phyloP scores from a whole-genome alignment of 2,329 filamentous ascomycete genomes.

The Diaporthe aspalathi region DNA sequence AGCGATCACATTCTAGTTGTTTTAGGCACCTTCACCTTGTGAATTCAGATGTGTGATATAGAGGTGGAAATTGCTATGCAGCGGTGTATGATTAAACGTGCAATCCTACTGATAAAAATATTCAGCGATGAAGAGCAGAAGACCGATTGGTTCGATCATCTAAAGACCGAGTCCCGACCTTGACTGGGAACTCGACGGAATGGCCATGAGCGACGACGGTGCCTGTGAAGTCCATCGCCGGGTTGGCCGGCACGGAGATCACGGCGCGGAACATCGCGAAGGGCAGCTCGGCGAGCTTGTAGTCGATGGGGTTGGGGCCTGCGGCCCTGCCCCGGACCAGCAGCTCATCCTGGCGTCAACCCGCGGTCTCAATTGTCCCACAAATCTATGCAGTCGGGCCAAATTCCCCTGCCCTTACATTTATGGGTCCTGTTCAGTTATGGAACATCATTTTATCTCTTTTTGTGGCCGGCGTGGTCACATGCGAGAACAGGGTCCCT shows the following conservation, averaged over 20 bases:
- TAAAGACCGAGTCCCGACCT: slow-evolving; percentile 58
- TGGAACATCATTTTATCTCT: neutral
- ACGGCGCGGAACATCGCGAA: slow-evolving; percentile 51
- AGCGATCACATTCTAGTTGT: too few relatives aligned
- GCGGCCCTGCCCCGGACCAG: slow-evolving; percentile 65
- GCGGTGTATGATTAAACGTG: too few relatives aligned
- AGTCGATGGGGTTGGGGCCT: slow-evolving; percentile 72
- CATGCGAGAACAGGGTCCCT: neutral
- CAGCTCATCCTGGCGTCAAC: slow-evolving; percentile 44
- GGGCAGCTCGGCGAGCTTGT: slow-evolving; percentile 67
- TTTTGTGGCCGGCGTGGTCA: neutral
- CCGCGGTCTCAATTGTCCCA: neutral
- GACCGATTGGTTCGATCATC: slow-evolving; percentile 47
- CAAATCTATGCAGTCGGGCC: neutral
- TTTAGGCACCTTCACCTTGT: too few relatives aligned
- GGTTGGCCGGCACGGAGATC: slow-evolving; percentile 56
- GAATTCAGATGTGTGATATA: too few relatives aligned
- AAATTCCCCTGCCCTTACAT: neutral
- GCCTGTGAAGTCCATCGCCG: slow-evolving; percentile 62
- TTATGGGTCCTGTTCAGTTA: neutral
- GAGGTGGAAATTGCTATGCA: too few relatives aligned
- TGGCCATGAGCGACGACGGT: slow-evolving; percentile 52
- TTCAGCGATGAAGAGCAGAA: too few relatives aligned
- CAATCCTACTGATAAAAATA: too few relatives aligned
- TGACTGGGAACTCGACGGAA: slow-evolving; percentile 45